Evolutionary conservation across 352 stramenopile genomes (phyloP), one percentile per base, ranked within the genome.

Genomic region (Globisporangium rhizosaccharum): DNA sequence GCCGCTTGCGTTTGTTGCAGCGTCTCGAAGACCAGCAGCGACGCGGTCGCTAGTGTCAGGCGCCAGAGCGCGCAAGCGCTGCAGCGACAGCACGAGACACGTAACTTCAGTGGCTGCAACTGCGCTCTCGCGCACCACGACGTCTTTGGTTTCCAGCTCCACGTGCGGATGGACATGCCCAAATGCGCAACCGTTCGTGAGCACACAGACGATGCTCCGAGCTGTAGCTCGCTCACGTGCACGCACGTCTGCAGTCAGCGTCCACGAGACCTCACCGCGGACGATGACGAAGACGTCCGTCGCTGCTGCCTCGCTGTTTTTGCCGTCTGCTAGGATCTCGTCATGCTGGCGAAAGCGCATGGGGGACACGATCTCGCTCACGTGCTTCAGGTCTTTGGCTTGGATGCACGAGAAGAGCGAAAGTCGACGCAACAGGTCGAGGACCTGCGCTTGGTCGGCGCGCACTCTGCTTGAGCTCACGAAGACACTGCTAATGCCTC

Each of bases 231-330:
- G 25, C n/a, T 28, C 18, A 28, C 10, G 7, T 2, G 18, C 5
- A 9, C 5, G 51, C 12, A 28, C 18, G 9, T 17, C 20, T 5
- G 18, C 20, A 17, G 10, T 14, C 30, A 56, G 51, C n/a, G 51
- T 56, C 51, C 51, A 56, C 18, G 26, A 14, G 51, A 56, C 51
- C 3, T 44, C 11, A 20, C 51, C 51, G 33, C 51, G 44, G 33
- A 46, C 33, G 12, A 56, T 36, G 18, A 56, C 7, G 12, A 56
- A 56, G 18, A 56, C 33, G 33, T 39, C 8, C 7, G 33, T 39
- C 33, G 33, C 33, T 12, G 1, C 33, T 39, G 33, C 33, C 10
- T 39, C 33, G 33, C 11, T 14, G 8, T 39, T 1, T 10, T 12
- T 36, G 30, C 30, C 33, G 33, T 56, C 33, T 8, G 2, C 37